Evolutionary conservation across 2,329 filamentous ascomycete species (phyloP).

Genomic region (Biscogniauxia sp.): DNA sequence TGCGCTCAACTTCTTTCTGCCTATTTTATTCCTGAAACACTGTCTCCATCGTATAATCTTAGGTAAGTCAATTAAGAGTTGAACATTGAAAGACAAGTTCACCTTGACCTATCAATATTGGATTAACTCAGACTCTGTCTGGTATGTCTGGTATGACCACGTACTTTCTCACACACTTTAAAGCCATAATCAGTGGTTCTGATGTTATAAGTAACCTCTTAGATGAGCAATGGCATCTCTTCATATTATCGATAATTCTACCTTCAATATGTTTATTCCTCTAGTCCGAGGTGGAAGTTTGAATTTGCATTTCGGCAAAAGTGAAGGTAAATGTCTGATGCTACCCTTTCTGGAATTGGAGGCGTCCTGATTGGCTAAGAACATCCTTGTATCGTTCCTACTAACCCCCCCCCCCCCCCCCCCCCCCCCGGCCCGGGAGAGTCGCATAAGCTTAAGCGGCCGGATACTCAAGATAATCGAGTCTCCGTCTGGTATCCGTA

Average conservation of each 20-base stretch:
- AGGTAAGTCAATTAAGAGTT: not conserved
- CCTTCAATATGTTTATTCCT: not conserved
- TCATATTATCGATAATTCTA: not conserved
- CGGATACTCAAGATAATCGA: too few species aligned
- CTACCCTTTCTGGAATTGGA: not conserved
- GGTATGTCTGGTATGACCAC: not conserved
- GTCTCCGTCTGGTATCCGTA: too few species aligned
- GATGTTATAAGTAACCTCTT: not conserved
- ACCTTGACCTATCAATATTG: not conserved
- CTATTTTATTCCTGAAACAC: not conserved
- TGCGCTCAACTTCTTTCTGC: not conserved
- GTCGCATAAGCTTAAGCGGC: not conserved
- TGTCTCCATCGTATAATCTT: not conserved
- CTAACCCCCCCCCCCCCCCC: too few species aligned
- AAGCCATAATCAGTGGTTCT: not conserved
- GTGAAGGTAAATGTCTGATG: not conserved
- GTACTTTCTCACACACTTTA: not conserved
- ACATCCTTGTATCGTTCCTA: not conserved
- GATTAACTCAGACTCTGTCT: not conserved
- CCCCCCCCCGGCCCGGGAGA: not conserved
- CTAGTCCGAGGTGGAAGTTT: not conserved
- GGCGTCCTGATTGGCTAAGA: not conserved
- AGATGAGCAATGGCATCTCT: not conserved
- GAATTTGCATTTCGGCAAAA: not conserved
- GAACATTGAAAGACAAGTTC: not conserved